Percentiles rank a stretch among this genome's conserved stretches.
These are phyloP conservation scores for Daldinia loculata DNA, from an alignment of 495 filamentous ascomycete genomes.

Conservation along the genomic window DNA sequence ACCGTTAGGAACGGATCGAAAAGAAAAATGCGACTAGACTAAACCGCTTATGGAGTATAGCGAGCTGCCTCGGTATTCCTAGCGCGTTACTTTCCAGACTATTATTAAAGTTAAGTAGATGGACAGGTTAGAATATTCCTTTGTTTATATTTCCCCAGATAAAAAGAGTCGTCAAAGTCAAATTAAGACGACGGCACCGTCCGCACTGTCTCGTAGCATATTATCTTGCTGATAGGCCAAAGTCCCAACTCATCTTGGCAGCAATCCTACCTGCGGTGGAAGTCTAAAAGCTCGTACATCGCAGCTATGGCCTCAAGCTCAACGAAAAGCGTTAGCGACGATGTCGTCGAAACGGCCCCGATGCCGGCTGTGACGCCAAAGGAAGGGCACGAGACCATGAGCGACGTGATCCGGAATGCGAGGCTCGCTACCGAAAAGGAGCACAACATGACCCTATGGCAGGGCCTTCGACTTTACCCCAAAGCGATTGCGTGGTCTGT, in stretches of 20 bases:
- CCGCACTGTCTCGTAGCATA: neutral
- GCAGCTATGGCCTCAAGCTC: conserved; percentile 17
- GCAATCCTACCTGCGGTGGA: neutral
- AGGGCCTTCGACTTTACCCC: conserved; percentile 63
- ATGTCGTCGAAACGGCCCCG: conserved; percentile 16
- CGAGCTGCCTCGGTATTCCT: conserved; percentile 29
- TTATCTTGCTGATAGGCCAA: neutral
- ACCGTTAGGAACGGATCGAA: conserved; percentile 4
- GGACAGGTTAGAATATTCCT: conserved; percentile 27
- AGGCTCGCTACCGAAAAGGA: conserved; percentile 60
- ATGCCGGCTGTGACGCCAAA: conserved; percentile 30
- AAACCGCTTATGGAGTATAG: conserved; percentile 34
- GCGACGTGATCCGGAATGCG: conserved; percentile 56
- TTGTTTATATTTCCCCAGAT: conserved; percentile 16
- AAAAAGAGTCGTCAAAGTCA: conserved; percentile 10
- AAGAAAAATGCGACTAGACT: conserved; percentile 23
- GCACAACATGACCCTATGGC: conserved; percentile 62
- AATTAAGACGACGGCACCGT: neutral
- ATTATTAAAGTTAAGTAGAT: neutral
- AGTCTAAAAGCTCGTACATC: neutral
- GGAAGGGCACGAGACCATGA: conserved; percentile 46
- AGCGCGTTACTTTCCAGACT: conserved; percentile 8
- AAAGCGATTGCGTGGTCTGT: conserved; percentile 68
- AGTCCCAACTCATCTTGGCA: neutral
- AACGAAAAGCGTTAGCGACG: conserved; percentile 25